Base-by-base conservation (phyloP, 2,329 filamentous ascomycete species). In the Sarocladium brachiariae region DNA sequence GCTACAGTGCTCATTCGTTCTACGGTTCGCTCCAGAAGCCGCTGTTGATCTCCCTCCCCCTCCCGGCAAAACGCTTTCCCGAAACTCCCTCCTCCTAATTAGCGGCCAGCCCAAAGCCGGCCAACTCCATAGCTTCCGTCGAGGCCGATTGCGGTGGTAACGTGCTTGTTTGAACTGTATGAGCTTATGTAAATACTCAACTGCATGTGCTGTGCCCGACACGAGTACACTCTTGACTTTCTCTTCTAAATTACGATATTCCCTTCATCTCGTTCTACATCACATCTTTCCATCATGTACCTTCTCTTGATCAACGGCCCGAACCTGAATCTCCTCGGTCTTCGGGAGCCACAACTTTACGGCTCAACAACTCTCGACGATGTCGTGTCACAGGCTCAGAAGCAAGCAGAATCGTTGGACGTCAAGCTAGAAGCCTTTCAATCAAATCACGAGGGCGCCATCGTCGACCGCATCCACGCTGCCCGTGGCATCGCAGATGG, bases 281-380 rank as follows among this genome's bases (percentile, higher is more conserved):
- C n/a, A 13, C 19, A 21, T 39, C 35, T 7, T 7, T 30, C 18
- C 21, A 43, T 8, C 21, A 43, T 43, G 39, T 64, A 60, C 50
- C 81, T 89, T 61, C 81, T 89, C 58, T 74, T 89, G 56, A 81
- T 90, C 71, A 89, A 89, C 66, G 86, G 87, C n/a, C 86, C 86
- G 27, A 91, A 91, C 65, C 83, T 91, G 59, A 90, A 90, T 69
- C 82, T 91, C 47, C 77, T 91, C 25, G 87, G 87, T 31, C 84
- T 80, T 11, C 77, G 87, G 19, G 86, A 92, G 64, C 86, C 87
- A 14, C 70, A 81, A 24, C 76, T 89, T 59, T 90, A 91, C 70
- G 87, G 87, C 61, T 74, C 71, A 54, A 82, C 81, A 1, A 89
- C 86, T 0, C 80, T 91, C 11, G 48, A 70, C 18, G 78, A 87